phyloP scores from a whole-genome alignment of 2,329 filamentous ascomycete genomes.

The Xylariaceae sp. region DNA sequence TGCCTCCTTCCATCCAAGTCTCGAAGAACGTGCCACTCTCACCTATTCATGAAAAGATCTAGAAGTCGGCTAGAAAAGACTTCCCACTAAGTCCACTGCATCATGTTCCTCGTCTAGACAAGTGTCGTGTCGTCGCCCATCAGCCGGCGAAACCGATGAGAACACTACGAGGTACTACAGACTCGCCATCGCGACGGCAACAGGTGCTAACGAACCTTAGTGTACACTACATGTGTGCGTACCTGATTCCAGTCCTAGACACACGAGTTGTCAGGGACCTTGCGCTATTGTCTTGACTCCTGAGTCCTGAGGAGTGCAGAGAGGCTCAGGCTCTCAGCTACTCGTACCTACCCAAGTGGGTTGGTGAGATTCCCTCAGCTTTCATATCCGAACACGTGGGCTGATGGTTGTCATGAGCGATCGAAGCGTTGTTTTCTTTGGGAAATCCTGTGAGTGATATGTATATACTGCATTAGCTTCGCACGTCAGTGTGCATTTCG shows the following conservation, averaged over 20 bases:
- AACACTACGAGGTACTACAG: neutral
- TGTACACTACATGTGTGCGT: neutral
- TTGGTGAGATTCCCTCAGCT: neutral
- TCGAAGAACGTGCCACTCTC: neutral
- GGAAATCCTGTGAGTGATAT: neutral
- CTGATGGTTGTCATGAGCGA: neutral
- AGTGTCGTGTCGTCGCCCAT: neutral
- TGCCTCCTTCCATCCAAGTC: neutral
- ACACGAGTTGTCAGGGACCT: neutral
- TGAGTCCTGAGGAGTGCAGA: neutral
- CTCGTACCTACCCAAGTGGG: neutral
- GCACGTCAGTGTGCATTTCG: neutral
- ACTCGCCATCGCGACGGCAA: neutral
- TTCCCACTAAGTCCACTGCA: neutral
- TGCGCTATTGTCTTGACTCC: neutral
- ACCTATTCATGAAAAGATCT: neutral
- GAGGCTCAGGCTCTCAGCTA: neutral
- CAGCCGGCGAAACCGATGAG: neutral
- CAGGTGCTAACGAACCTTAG: neutral
- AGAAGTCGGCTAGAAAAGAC: neutral
- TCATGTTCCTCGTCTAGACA: neutral
- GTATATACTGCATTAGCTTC: neutral
- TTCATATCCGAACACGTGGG: neutral
- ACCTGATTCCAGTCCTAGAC: neutral
- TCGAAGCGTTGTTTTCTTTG: neutral